These are phyloP conservation scores for Teratosphaeria epicoccoides DNA, from an alignment of 2,329 filamentous ascomycete species.

Conservation along the genomic window DNA sequence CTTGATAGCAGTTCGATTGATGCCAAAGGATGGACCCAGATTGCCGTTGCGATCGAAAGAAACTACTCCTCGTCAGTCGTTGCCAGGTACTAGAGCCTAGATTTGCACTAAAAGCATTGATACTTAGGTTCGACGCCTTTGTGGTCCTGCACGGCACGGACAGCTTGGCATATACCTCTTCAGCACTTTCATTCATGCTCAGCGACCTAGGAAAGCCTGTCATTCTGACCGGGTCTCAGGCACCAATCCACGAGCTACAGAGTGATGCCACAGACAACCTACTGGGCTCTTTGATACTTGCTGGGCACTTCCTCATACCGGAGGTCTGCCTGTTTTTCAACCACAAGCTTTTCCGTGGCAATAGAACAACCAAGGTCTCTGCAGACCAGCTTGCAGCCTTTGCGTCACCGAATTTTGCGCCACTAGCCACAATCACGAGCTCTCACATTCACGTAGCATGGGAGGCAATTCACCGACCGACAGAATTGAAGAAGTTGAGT, in stretches of 20 bases:
- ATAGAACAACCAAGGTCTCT: conserved; percentile 78
- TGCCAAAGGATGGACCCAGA: conserved; percentile 73
- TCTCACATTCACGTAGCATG: conserved; percentile 29
- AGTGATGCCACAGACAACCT: conserved; percentile 88
- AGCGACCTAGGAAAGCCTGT: conserved; percentile 74
- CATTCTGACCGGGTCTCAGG: conserved; percentile 60
- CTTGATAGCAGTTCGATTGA: conserved; percentile 88
- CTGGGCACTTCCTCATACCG: conserved; percentile 83
- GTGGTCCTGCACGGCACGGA: conserved; percentile 58
- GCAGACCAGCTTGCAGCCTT: conserved; percentile 82
- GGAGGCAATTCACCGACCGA: conserved; percentile 1
- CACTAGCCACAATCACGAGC: conserved; percentile 66
- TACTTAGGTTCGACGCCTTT: conserved; percentile 58
- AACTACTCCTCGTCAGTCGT: conserved; percentile 58
- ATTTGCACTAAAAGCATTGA: neutral
- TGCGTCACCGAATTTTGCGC: conserved; percentile 73
- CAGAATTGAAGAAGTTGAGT: neutral
- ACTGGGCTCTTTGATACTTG: conserved; percentile 76
- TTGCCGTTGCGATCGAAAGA: conserved; percentile 64
- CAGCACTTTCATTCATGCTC: conserved; percentile 87
- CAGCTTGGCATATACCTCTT: conserved; percentile 66
- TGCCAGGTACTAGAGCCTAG: neutral
- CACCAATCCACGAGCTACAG: conserved; percentile 81
- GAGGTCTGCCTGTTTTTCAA: conserved; percentile 94
- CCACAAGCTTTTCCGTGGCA: conserved; percentile 79